phyloP scores from a whole-genome alignment of 2,329 filamentous ascomycete species.

The Cucurbitaria berberidis region DNA sequence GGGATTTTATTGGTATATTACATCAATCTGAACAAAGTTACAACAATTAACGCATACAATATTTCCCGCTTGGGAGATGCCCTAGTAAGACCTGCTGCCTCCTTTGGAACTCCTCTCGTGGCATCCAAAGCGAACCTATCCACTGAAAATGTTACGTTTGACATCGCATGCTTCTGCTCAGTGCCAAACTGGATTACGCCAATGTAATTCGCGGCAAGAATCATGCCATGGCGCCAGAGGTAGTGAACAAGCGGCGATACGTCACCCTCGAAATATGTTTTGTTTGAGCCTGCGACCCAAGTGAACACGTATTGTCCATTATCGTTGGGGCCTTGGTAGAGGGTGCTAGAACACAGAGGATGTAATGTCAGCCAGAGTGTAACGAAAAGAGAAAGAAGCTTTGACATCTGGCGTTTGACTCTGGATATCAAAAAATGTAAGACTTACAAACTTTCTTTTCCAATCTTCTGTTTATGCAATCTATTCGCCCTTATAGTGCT shows the following conservation, averaged over 20 bases:
- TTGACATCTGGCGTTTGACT: not conserved
- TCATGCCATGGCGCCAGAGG: slow-evolving; percentile 3
- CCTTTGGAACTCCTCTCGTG: slow-evolving; percentile 2
- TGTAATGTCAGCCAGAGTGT: not conserved
- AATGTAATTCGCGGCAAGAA: slow-evolving; percentile 1
- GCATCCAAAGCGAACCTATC: not conserved
- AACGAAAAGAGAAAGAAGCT: no score
- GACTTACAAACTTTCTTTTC: slow-evolving; percentile 3
- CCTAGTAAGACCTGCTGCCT: not conserved
- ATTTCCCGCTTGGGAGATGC: not conserved
- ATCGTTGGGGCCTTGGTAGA: slow-evolving; percentile 7
- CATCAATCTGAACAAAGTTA: not conserved
- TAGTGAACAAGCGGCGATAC: slow-evolving; percentile 6
- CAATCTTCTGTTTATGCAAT: slow-evolving; percentile 1
- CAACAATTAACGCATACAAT: not conserved
- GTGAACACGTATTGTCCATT: slow-evolving; percentile 7
- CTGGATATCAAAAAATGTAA: not conserved
- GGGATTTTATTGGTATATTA: no score
- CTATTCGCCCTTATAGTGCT: not conserved
- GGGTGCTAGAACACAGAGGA: not conserved
- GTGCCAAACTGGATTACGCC: slow-evolving; percentile 7
- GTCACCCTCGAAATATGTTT: slow-evolving; percentile 2
- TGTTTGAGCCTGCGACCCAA: slow-evolving; percentile 2
- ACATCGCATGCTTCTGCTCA: slow-evolving; percentile 6
- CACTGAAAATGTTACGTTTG: slow-evolving; percentile 4